A percentile compares a stretch with the other conserved stretches of the same genome.
Conservation (phyloP, 1,284 basidiomycete species). For the Gymnopus androsaceus region DNA sequence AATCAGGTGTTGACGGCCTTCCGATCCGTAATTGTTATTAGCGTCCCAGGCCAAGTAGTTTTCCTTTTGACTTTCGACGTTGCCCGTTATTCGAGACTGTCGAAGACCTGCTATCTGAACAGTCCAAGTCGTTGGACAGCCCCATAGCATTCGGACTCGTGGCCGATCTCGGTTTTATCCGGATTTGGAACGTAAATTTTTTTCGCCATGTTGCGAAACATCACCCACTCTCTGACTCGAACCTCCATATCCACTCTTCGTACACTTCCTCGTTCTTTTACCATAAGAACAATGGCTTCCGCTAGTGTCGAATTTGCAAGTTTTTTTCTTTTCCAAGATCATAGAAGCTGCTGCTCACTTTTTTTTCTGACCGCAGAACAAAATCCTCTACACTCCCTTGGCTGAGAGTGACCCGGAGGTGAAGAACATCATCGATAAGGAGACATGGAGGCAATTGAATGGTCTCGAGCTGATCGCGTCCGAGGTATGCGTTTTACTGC, state of each 20-base stretch:
- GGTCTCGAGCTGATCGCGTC: constrained; percentile 97
- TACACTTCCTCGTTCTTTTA: constrained; percentile 26
- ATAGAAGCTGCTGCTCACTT: constrained; percentile 4
- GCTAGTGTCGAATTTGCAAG: constrained; percentile 63
- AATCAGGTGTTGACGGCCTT: too few species aligned
- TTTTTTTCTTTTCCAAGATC: background rate
- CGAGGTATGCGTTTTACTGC: constrained; percentile 55
- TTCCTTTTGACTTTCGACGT: too few species aligned
- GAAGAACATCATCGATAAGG: constrained; percentile 97
- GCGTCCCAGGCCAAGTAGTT: too few species aligned
- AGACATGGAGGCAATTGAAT: constrained; percentile 97
- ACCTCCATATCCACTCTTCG: constrained; percentile 19
- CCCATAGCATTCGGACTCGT: background rate
- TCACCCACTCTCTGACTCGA: constrained; percentile 19
- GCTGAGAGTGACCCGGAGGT: constrained; percentile 93
- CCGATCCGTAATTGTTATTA: too few species aligned
- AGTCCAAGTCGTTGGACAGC: too few species aligned
- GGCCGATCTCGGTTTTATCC: constrained; percentile 17
- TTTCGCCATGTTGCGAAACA: constrained; percentile 16
- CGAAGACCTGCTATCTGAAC: too few species aligned
- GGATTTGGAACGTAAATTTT: constrained; percentile 19
- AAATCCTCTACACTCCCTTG: constrained; percentile 84
- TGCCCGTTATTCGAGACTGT: too few species aligned
- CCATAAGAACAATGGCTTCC: constrained; percentile 58
- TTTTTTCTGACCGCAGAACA: constrained; percentile 65